These are phyloP conservation scores for Gloeostereum incarnatum DNA, from an alignment of 768 basidiomycete species.

Conservation along the genomic window DNA sequence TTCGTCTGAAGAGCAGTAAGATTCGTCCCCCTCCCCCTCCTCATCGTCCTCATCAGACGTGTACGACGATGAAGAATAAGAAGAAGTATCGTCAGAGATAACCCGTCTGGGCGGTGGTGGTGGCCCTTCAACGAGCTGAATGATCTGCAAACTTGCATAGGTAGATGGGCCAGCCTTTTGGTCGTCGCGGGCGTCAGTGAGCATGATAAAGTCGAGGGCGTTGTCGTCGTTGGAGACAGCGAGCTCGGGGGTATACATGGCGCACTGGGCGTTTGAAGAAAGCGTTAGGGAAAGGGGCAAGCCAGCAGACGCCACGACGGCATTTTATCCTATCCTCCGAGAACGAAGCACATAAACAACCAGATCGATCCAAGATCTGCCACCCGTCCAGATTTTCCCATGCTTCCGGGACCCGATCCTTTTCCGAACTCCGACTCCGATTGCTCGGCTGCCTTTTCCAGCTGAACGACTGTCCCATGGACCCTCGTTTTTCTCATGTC, in stretches of 20 bases:
- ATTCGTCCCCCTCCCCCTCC: conserved; percentile 43
- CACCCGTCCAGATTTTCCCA: conserved; percentile 7
- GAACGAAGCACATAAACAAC: conserved; percentile 7
- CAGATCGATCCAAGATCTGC: conserved; percentile 5
- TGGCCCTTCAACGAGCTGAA: conserved; percentile 63
- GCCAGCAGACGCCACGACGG: conserved; percentile 5
- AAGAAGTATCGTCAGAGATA: conserved; percentile 24
- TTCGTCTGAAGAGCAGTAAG: conserved; percentile 65
- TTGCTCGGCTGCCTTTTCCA: conserved; percentile 2
- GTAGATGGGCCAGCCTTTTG: conserved; percentile 27
- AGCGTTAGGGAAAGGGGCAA: conserved; percentile 10
- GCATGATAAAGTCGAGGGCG: conserved; percentile 13
- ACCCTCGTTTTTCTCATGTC: conserved; percentile 3
- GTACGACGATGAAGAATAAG: conserved; percentile 28
- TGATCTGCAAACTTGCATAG: conserved; percentile 54
- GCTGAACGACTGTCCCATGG: conserved; percentile 5
- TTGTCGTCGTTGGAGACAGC: neutral
- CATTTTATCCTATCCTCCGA: conserved; percentile 5
- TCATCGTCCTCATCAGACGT: conserved; percentile 29
- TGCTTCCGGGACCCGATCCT: conserved; percentile 2
- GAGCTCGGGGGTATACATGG: conserved; percentile 13
- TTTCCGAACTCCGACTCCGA: conserved; percentile 1
- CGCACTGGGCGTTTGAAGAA: conserved; percentile 12
- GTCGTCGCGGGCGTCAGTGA: conserved; percentile 15
- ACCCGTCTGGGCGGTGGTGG: conserved; percentile 45